phyloP scores from a whole-genome alignment of 805 yeast species.

The Starmerella geochares region DNA sequence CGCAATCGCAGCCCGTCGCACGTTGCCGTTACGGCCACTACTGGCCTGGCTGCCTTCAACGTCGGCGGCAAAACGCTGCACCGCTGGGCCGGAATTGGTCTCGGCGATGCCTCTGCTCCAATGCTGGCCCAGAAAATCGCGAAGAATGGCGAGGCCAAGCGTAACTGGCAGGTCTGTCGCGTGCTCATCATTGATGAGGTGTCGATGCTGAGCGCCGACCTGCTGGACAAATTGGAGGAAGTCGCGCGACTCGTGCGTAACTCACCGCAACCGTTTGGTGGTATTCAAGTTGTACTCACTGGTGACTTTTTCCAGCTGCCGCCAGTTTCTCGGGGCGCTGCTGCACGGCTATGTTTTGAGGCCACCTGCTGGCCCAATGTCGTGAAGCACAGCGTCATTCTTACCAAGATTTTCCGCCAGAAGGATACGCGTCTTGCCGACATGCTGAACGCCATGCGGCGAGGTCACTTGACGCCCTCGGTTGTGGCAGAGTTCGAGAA shows the following conservation, averaged over 20 bases:
- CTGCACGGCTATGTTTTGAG: constrained; percentile 56
- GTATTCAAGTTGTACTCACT: constrained; percentile 74
- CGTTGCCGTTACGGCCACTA: constrained; percentile 87
- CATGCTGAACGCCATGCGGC: constrained; percentile 72
- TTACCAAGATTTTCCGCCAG: constrained; percentile 79
- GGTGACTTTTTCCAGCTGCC: constrained; percentile 96
- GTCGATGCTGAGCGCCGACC: constrained; percentile 77
- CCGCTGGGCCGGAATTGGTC: constrained; percentile 71
- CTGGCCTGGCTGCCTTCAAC: constrained; percentile 88
- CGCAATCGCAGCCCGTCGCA: constrained; percentile 32
- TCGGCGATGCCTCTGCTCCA: constrained; percentile 45
- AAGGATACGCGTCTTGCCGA: constrained; percentile 60
- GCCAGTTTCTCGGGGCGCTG: constrained; percentile 45
- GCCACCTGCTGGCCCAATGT: constrained; percentile 58
- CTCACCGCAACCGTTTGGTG: constrained; percentile 68
- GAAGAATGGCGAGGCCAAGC: constrained; percentile 30
- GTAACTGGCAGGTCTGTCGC: constrained; percentile 56
- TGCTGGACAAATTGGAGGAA: constrained; percentile 60
- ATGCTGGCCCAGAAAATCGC: constrained; percentile 9
- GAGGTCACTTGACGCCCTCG: constrained; percentile 49
- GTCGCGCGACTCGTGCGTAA: constrained; percentile 53
- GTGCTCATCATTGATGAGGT: constrained; percentile 84
- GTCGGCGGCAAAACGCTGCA: constrained; percentile 85
- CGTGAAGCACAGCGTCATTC: constrained; percentile 51
- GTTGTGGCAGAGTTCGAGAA: constrained; percentile 41